Percentiles rank a stretch among this genome's conserved stretches.
Conservation (phyloP, 345 rosid genomes). For the Camelina neglecta region DNA sequence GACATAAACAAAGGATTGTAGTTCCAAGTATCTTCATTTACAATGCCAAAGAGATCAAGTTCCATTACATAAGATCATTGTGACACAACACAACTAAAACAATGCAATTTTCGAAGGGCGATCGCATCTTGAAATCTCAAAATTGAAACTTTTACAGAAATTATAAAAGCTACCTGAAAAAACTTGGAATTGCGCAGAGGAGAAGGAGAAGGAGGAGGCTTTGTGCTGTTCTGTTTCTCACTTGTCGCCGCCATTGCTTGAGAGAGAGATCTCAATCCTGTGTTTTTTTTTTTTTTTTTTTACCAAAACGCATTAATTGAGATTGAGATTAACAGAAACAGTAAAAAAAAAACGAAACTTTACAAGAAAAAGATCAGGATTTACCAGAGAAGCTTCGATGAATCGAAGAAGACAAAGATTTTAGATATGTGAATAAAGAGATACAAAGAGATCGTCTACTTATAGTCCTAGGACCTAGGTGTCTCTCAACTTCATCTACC, state of each 20-base stretch:
- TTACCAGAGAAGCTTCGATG: conserved; percentile 19
- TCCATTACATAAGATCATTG: conserved; percentile 24
- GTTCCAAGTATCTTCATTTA: neutral
- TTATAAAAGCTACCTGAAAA: conserved; percentile 59
- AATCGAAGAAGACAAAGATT: neutral
- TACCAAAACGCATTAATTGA: neutral
- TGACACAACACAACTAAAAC: conserved; percentile 2
- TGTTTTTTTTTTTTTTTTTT: neutral
- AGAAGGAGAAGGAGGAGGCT: conserved; percentile 88
- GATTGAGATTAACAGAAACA: neutral
- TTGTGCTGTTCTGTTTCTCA: conserved; percentile 54
- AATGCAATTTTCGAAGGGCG: neutral
- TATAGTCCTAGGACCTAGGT: conserved; percentile 31
- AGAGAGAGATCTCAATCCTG: conserved; percentile 52
- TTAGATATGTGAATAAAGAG: conserved; percentile 12
- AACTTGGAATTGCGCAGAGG: conserved; percentile 88
- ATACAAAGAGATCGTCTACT: conserved; percentile 34
- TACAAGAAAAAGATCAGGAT: neutral
- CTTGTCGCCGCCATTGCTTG: conserved; percentile 68
- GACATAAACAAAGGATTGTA: neutral
- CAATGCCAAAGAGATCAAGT: conserved; percentile 38
- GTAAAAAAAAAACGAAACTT: neutral
- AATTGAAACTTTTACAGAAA: neutral
- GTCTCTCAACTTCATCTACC: conserved; percentile 29
- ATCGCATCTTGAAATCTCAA: conserved; percentile 22